A percentile compares a stretch with the other conserved stretches of the same genome.
Evolutionary conservation across 768 basidiomycete species (phyloP).

Genomic region (Lactarius indigo): DNA sequence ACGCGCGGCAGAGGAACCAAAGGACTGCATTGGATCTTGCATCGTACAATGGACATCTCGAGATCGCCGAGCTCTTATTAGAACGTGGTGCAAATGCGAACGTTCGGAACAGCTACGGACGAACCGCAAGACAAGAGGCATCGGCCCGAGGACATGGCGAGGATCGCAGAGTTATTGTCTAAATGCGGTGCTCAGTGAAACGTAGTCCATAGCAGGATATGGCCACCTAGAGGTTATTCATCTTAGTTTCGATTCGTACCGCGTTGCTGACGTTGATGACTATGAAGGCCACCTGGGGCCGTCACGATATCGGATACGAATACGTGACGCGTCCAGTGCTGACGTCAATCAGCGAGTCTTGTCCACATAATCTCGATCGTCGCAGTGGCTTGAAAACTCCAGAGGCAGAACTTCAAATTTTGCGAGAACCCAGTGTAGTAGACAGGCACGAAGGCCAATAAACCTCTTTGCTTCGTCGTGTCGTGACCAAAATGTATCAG

Average conservation of each 20-base stretch:
- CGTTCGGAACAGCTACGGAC: background rate
- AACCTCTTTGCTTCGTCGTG: background rate
- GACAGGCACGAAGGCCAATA: background rate
- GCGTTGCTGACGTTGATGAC: too few relatives aligned
- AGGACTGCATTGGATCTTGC: conserved; percentile 4
- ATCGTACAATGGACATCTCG: background rate
- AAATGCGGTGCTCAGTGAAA: too few relatives aligned
- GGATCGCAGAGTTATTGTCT: background rate
- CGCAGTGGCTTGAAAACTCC: background rate
- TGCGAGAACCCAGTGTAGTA: background rate
- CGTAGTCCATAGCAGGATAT: too few relatives aligned
- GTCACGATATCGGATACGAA: too few relatives aligned
- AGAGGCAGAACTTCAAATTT: background rate
- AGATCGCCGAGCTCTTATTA: background rate
- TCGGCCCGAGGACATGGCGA: background rate
- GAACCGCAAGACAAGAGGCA: background rate
- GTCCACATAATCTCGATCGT: background rate
- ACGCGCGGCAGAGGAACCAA: background rate
- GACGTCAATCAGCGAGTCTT: background rate
- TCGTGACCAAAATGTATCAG: background rate
- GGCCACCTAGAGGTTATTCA: too few relatives aligned
- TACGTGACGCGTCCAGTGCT: background rate
- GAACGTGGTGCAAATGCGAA: background rate
- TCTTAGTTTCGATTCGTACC: too few relatives aligned
- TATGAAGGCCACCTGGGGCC: too few relatives aligned